These are phyloP conservation scores for Aspergillus caelatus DNA, from an alignment of 2,329 filamentous ascomycete species.

Conservation along the genomic window DNA sequence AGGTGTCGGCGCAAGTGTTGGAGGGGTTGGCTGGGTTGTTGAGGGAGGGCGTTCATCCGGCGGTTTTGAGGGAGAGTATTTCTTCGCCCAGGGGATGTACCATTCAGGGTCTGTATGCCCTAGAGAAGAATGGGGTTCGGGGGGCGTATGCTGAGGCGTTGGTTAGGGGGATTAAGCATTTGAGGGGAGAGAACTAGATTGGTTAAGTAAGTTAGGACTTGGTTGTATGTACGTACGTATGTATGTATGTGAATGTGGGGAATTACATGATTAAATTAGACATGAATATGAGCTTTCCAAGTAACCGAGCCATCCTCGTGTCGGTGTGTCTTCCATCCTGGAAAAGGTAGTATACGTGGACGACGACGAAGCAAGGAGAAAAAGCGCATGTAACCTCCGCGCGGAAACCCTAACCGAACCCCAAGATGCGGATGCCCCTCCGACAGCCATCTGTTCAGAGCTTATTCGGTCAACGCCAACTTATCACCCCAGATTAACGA, in stretches of 20 bases:
- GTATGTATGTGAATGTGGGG: neutral
- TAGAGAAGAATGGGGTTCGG: slow-evolving; percentile 61
- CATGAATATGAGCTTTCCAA: neutral
- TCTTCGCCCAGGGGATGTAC: slow-evolving; percentile 65
- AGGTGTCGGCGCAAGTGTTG: slow-evolving; percentile 65
- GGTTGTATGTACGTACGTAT: neutral
- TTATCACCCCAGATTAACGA: neutral
- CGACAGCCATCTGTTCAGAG: slow-evolving; percentile 4
- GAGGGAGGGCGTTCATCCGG: slow-evolving; percentile 62
- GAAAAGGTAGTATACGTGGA: neutral
- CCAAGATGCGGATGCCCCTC: slow-evolving; percentile 1
- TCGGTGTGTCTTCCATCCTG: neutral
- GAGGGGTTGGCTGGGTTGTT: slow-evolving; percentile 61
- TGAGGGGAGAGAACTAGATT: slow-evolving; percentile 22
- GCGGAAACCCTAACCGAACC: slow-evolving; percentile 14
- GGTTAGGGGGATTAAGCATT: slow-evolving; percentile 32
- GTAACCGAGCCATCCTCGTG: neutral
- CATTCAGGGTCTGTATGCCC: slow-evolving; percentile 60
- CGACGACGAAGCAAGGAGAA: neutral
- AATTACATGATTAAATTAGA: neutral
- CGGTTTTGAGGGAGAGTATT: slow-evolving; percentile 63
- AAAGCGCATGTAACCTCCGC: neutral
- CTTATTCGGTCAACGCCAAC: neutral
- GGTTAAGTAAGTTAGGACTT: neutral
- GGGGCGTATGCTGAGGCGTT: slow-evolving; percentile 58